Percentiles rank a stretch among this genome's conserved stretches.
These are phyloP conservation scores for Saccharomycopsis fibuligera DNA, from an alignment of 805 yeast species.

Conservation along the genomic window DNA sequence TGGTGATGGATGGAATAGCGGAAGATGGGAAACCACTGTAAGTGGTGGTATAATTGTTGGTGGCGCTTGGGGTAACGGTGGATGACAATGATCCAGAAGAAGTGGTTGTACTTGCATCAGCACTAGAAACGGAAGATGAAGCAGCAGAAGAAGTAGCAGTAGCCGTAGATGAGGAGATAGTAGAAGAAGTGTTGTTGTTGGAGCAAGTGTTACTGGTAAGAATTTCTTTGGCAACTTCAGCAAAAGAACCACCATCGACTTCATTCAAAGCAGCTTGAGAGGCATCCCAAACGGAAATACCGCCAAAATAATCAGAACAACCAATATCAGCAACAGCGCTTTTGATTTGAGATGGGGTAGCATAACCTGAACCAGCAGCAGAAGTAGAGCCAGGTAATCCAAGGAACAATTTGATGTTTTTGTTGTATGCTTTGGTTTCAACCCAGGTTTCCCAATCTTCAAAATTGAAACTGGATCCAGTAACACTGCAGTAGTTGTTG, in stretches of 20 bases:
- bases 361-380: constrained; percentile 56
- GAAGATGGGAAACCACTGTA: background rate
- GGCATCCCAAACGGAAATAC: constrained; percentile 90
- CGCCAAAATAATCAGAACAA: constrained; percentile 53
- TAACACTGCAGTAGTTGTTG: constrained; percentile 54
- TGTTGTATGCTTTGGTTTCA: constrained; percentile 38
- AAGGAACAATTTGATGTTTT: constrained; percentile 46
- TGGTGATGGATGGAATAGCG: background rate
- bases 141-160: constrained; percentile 9
- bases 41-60: background rate
- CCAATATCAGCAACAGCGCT: constrained; percentile 25
- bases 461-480: constrained; percentile 40
- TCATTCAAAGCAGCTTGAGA: constrained; percentile 50
- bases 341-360: constrained; percentile 36
- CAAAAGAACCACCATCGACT: constrained; percentile 20
- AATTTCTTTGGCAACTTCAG: constrained; percentile 8
- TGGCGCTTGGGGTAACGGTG: constrained; percentile 6
- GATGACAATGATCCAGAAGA: constrained; percentile 4
- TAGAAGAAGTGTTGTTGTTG: background rate
- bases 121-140: background rate
- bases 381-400: constrained; percentile 54
- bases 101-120: constrained; percentile 9
- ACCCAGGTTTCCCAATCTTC: constrained; percentile 46
- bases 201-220: constrained; percentile 26
- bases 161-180: constrained; percentile 1